Conservation (phyloP, 768 basidiomycete species). For the Xerocomus brunneocitrinus region DNA sequence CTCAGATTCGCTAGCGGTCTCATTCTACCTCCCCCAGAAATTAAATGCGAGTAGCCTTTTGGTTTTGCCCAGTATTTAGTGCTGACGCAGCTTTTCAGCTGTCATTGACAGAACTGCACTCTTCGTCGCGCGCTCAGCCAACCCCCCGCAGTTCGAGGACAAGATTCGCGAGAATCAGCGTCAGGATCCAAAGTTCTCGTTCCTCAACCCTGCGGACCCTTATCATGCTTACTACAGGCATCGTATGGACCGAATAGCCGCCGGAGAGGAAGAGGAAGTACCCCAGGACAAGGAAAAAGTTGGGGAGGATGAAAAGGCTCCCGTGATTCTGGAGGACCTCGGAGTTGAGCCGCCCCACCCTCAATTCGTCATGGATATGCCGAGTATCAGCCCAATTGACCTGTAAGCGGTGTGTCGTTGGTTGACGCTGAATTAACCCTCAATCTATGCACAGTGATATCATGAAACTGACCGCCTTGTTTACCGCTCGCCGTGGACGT, state of each 20-base stretch:
- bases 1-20: constrained; percentile 73
- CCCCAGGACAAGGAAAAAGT: constrained; percentile 42
- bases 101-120: constrained; percentile 94
- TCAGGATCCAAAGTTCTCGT: constrained; percentile 96
- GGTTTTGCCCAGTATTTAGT: background rate
- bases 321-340: constrained; percentile 47
- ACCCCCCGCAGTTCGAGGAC: constrained; percentile 91
- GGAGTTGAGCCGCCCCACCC: constrained; percentile 74
- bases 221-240: constrained; percentile 98
- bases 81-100: constrained; percentile 40
- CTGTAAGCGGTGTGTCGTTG: constrained; percentile 55
- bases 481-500: constrained; percentile 88
- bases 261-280: constrained; percentile 69
- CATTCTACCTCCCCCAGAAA: constrained; percentile 94
- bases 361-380: constrained; percentile 82
- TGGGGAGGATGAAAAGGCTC: constrained; percentile 30
- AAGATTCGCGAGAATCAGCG: constrained; percentile 97
- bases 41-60: constrained; percentile 59
- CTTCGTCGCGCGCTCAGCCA: constrained; percentile 89
- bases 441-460: constrained; percentile 60
- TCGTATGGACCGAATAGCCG: constrained; percentile 77
- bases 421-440: background rate
- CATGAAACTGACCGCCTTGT: constrained; percentile 93
- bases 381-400: constrained; percentile 84
- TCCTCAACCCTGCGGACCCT: constrained; percentile 94